Evolutionary conservation across 202 grass and related monocot species (phyloP).

Genomic region (Panicum hallii): DNA sequence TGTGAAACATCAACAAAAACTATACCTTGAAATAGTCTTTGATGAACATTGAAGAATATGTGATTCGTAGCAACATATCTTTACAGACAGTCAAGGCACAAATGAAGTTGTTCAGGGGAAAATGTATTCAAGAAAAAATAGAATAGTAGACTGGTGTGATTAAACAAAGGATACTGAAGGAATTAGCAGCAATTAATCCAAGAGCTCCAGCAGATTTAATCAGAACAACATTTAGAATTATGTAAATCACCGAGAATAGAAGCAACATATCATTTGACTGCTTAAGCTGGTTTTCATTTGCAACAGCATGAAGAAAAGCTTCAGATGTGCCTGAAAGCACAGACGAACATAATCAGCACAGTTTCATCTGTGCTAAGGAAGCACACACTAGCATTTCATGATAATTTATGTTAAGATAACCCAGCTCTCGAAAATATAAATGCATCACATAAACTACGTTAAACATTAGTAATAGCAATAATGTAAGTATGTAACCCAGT

Average conservation of each 20-base stretch:
- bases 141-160: constrained; percentile 20
- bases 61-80: constrained; percentile 91
- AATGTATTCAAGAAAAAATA: constrained; percentile 42
- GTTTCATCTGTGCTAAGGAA: background rate
- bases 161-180: constrained; percentile 81
- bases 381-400: constrained; percentile 12
- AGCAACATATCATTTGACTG: constrained; percentile 88
- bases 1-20: constrained; percentile 36
- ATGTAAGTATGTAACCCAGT: background rate
- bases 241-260: constrained; percentile 87
- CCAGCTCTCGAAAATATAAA: background rate
- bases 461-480: constrained; percentile 1
- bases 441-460: constrained; percentile 14
- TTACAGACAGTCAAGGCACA: constrained; percentile 62
- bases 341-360: constrained; percentile 16
- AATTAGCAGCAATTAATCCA: constrained; percentile 94
- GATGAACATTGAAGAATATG: constrained; percentile 86
- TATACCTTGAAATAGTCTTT: constrained; percentile 88
- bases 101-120: constrained; percentile 34
- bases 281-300: constrained; percentile 88
- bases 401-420: constrained; percentile 3
- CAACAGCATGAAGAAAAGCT: constrained; percentile 95
- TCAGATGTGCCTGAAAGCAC: constrained; percentile 80
- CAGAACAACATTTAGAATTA: constrained; percentile 70
- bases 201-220: constrained; percentile 84